These are phyloP conservation scores for Pleomassaria siparia DNA, from an alignment of 2,329 filamentous ascomycete species.

Conservation along the genomic window DNA sequence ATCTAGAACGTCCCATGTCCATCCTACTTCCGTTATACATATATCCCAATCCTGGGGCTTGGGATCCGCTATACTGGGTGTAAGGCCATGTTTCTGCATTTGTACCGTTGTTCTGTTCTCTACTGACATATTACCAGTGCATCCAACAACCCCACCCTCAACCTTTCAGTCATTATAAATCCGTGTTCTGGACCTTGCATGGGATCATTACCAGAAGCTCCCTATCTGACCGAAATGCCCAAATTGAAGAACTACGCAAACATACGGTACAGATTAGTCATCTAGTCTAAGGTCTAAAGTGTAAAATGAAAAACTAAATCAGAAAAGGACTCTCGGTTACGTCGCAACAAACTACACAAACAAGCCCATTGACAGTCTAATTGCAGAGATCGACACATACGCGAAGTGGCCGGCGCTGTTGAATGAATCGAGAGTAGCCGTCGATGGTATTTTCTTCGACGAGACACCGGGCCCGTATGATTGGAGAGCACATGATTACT, in stretches of 20 bases:
- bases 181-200: slow-evolving; percentile 40
- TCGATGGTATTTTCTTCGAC: slow-evolving; percentile 55
- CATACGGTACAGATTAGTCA: slow-evolving; percentile 30
- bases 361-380: slow-evolving; percentile 18
- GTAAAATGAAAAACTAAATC: not conserved
- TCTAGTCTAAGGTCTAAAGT: not conserved
- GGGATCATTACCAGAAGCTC: slow-evolving; percentile 9
- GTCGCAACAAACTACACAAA: slow-evolving; percentile 53
- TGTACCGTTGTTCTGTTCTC: too few relatives aligned
- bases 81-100: slow-evolving; percentile 28
- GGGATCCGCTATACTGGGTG: slow-evolving; percentile 50
- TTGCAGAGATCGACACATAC: slow-evolving; percentile 49
- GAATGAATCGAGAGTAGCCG: slow-evolving; percentile 39
- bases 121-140: slow-evolving; percentile 14
- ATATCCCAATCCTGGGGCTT: slow-evolving; percentile 50
- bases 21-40: slow-evolving; percentile 53
- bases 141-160: slow-evolving; percentile 37
- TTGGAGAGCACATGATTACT: slow-evolving; percentile 19
- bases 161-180: slow-evolving; percentile 55
- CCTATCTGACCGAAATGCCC: slow-evolving; percentile 39
- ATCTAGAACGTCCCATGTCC: too few relatives aligned
- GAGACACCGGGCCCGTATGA: slow-evolving; percentile 45
- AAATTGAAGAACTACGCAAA: slow-evolving; percentile 47
- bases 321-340: slow-evolving; percentile 46
- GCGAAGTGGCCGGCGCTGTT: slow-evolving; percentile 43